Evolutionary conservation across 2,329 filamentous ascomycete genomes (phyloP), one percentile per base, ranked within the genome.

Genomic region (Ustilaginoidea virens): DNA sequence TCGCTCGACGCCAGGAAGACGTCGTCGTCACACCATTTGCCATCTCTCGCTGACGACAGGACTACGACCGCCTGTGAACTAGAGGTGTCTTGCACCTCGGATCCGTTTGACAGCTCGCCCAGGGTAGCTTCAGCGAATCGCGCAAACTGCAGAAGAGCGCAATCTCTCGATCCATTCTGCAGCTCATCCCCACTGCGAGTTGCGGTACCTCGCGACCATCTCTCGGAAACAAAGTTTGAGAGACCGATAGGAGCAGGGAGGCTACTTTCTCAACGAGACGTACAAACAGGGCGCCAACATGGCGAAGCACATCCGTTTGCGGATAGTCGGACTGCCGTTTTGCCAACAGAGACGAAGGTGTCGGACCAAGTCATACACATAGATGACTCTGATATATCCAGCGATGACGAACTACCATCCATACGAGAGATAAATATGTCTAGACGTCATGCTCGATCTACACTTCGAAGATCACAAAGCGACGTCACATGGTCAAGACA

Each of bases 331-430:
- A 14, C 15, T 8, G 7, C 17, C 3, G 6, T 22, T 10, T 4
- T 17, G 15, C 25, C 20, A 18, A 17, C 29, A 2, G 5, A 17
- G 10, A 5, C 7, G 18, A 25, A 16, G 7, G 18, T 6, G 4
- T 11, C 11, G 1, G 18, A 16, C 14, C 18, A 25, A 5, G 42
- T 57, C 1, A 58, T 61, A 17, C 42, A 46, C 16, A 42, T 61
- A 13, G 55, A 51, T 12, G 47, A 55, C 18, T 49, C 52, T 1
- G 48, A 49, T 2, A 36, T 37, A 5, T 36, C 56, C 0, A 61
- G 62, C 1, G 60, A 63, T n/a, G 60, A 62, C 14, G 63, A 63
- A 0, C 48, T 73, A 5, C 64, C 66, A 1, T 62, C 65, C 16
- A 47, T 68, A 14, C 39, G 40, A 5, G 47, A 55, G 5, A 48